Base-by-base conservation (phyloP, 306 rosid genomes). In the Cucurbita pepo region DNA sequence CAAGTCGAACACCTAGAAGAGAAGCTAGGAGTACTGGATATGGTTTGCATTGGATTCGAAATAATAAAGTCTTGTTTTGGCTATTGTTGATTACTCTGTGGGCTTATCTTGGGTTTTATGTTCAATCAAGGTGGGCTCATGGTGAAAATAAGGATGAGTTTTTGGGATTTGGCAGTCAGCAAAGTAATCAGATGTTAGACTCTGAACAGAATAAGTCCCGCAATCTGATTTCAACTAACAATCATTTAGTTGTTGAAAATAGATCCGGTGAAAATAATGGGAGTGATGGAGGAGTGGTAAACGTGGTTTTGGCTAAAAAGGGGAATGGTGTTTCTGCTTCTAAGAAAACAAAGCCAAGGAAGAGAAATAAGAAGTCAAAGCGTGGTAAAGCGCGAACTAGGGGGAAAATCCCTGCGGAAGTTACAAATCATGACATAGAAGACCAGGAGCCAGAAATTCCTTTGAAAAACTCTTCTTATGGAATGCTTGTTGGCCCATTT, bases 401-500 rank as follows among this genome's bases (percentile, higher is more conserved):
- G 85, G 79, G 36, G 56, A 89, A 86, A 75, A 78, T 77, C 14
- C 71, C 22, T 15, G 56, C 14, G 16, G 79, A 16, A 56, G 75
- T 83, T 81, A 86, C 82, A 79, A 69, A 47, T 56, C 73, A 25
- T 40, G 88, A 84, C 61, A 67, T 58, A n/a, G 96, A 82, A 75
- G 91, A 80, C 58, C 83, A 80, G 36, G 93, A 82, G 44, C 73
- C 79, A 7, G 96, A 88, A 51, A 78, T 90, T 82, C 90, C 87
- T 37, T 77, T 79, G 71, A 89, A 79, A 66, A 94, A 94, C 77
- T 11, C 88, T 81, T 81, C 96, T 38, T 89, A 86, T 79, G 92
- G 97, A 59, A 44, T 88, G 82, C 96, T 93, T 78, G 86, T 90
- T 81, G 98, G 96, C 69, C 98, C 96, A 59, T 93, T 93, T 82